Evolutionary conservation across 2,329 filamentous ascomycete species (phyloP).

Genomic region (Talaromyces sp.): DNA sequence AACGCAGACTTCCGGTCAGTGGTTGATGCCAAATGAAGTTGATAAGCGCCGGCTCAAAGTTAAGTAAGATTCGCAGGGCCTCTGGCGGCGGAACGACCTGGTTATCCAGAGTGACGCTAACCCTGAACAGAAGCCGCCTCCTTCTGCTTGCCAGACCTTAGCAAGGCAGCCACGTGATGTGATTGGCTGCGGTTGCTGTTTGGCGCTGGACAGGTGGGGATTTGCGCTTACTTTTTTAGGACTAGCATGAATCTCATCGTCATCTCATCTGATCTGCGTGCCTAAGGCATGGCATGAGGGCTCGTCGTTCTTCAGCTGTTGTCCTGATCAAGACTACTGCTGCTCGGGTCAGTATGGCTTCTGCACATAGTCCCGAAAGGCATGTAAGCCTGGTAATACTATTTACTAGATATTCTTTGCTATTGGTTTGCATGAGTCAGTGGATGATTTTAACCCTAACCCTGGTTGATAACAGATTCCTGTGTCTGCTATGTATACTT

Average conservation of each 20-base stretch:
- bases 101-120: background rate
- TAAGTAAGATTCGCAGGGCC: constrained; percentile 8
- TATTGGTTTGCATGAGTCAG: background rate
- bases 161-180: background rate
- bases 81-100: constrained; percentile 5
- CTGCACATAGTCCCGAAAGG: background rate
- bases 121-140: constrained; percentile 10
- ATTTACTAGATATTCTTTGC: background rate
- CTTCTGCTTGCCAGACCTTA: background rate
- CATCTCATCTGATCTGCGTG: background rate
- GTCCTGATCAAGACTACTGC: background rate
- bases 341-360: background rate
- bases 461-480: background rate
- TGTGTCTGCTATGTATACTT: background rate
- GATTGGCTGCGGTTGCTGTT: constrained; percentile 4
- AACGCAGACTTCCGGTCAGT: background rate
- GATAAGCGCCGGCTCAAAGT: constrained; percentile 6
- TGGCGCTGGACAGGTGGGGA: background rate
- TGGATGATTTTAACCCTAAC: background rate
- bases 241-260: background rate
- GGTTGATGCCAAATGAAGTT: background rate
- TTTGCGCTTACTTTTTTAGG: background rate
- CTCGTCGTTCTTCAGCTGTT: background rate
- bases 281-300: background rate
- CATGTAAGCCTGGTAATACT: background rate